phyloP scores from a whole-genome alignment of 2,329 filamentous ascomycete genomes.

The Dryadomyces sulphureus region DNA sequence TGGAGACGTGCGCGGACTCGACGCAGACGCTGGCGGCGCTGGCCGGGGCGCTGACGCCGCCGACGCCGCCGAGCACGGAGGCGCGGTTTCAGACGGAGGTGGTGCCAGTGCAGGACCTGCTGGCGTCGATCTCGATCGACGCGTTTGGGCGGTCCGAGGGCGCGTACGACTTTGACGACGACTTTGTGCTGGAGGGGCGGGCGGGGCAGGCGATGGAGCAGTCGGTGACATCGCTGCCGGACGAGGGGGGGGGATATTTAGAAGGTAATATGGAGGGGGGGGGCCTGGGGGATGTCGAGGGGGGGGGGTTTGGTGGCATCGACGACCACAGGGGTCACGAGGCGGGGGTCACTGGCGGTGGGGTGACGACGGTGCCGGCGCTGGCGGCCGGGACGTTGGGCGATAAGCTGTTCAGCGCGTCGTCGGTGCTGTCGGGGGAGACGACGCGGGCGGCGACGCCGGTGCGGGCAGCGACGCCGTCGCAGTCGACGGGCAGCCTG shows the following conservation, averaged over 20 bases:
- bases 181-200: conserved; percentile 40
- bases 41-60: conserved; percentile 67
- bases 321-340: no score
- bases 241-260: no score
- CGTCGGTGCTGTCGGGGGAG: conserved; percentile 23
- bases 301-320: no score
- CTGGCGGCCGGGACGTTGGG: no score
- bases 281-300: no score
- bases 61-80: conserved; percentile 66
- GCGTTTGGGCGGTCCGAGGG: conserved; percentile 53
- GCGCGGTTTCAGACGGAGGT: conserved; percentile 79
- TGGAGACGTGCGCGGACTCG: conserved; percentile 94
- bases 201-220: conserved; percentile 1
- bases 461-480: neutral
- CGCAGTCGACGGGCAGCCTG: conserved; percentile 30
- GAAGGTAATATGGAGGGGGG: no score
- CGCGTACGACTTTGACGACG: conserved; percentile 47
- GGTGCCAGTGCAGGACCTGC: conserved; percentile 72
- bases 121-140: conserved; percentile 81
- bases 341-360: no score
- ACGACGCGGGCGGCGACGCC: conserved; percentile 17
- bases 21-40: conserved; percentile 80
- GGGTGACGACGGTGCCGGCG: no score
- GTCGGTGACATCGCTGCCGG: conserved; percentile 10
- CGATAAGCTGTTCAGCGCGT: conserved; percentile 33